Percentiles rank a stretch among this genome's conserved stretches.
Conservation (phyloP, 345 rosid species). For the Trapa bicornis region DNA sequence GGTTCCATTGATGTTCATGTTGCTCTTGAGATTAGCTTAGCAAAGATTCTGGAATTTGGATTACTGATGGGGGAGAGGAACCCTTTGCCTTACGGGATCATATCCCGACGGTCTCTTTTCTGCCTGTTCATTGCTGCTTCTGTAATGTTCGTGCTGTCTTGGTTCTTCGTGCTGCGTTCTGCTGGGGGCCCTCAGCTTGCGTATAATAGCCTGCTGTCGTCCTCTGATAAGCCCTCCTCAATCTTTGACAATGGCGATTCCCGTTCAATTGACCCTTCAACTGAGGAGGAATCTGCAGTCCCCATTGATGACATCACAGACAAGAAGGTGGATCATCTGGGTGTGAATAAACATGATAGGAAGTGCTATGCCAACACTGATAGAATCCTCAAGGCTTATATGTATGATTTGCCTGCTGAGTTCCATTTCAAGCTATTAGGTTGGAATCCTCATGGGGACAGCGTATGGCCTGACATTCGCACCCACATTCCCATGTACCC, state of each 20-base stretch:
- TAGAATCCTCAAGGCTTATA: conserved; percentile 45
- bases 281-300: background rate
- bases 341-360: background rate
- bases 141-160: conserved; percentile 44
- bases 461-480: conserved; percentile 75
- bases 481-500: conserved; percentile 51
- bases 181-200: conserved; percentile 26
- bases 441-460: conserved; percentile 46
- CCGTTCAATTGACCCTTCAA: background rate
- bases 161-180: conserved; percentile 58
- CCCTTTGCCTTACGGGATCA: conserved; percentile 17
- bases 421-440: conserved; percentile 76
- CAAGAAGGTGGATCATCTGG: background rate
- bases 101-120: conserved; percentile 33
- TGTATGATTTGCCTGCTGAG: conserved; percentile 82
- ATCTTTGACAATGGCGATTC: conserved; percentile 17
- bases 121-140: conserved; percentile 32
- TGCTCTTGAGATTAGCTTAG: background rate
- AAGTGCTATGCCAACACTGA: conserved; percentile 12
- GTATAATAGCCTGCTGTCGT: conserved; percentile 20
- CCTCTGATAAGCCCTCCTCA: conserved; percentile 17
- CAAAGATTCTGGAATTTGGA: background rate
- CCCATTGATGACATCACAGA: conserved; percentile 19
- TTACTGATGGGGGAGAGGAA: conserved; percentile 44
- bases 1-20: background rate